Base-by-base conservation (phyloP, 371 early-diverging fungal species). In the Haplosporangium sp. region DNA sequence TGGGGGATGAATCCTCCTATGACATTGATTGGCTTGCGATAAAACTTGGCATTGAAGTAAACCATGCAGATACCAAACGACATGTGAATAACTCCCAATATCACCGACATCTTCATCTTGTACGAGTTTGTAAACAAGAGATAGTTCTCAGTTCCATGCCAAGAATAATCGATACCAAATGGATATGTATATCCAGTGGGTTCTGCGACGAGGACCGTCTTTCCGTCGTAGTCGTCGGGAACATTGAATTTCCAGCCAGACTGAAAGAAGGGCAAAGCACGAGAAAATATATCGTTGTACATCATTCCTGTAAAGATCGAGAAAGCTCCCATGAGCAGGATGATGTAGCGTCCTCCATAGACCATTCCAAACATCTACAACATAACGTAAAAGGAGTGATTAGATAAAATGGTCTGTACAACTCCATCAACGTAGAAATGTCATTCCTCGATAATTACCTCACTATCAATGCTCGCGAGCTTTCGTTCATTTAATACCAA, bases 91-190 rank as follows among this genome's bases (percentile, higher is more conserved):
- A 99, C 98, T 72, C 99, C 99, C 53, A 99, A 81, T 61, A 99
- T 90, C 72, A 99, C 92, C 45, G 98, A 95, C 93, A 96, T 95
- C 84, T 99, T 99, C 99, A 99, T 99, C 90, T 99, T 99, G 91
- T 99, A 97, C 44, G 98, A 98, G 88, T 99, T 99, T 69, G 94
- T 91, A 84, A 99, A 99, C 38, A 96, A 83, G 70, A 98, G 90
- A 71, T 88, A 92, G 86, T 97, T 98, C 53, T 97, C 96, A 3
- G 97, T 87, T 34, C 93, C 94, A 79, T 97, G 96, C 99, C 99
- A 99, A 0, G 93, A 88, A 75, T 94, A 89, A 76, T 91, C 92
- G 34, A 92, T 86, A 52, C 93, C 93, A 77, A 92, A 87, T 11
- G 86, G 86, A 69, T 90, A 89, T 38, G 78, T 84, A 60, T 85